These are phyloP conservation scores for Talaromyces liani DNA, from an alignment of 495 filamentous ascomycete genomes.

Conservation along the genomic window DNA sequence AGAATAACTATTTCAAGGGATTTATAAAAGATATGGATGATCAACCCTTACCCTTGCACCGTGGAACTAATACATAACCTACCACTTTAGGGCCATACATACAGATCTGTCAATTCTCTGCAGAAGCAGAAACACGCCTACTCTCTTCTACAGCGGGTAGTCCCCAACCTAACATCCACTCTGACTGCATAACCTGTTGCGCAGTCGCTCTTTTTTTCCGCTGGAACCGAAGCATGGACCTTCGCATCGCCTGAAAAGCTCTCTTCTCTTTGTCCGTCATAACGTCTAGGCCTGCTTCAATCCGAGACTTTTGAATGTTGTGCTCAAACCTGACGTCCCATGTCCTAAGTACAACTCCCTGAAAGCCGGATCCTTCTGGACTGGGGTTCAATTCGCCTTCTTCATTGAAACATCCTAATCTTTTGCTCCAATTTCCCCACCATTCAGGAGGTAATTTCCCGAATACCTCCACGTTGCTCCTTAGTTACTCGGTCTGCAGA, in stretches of 20 bases:
- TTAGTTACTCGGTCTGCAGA: constrained; percentile 18
- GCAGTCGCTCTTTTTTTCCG: constrained; percentile 12
- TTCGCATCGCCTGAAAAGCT: constrained; percentile 13
- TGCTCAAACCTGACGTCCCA: constrained; percentile 11
- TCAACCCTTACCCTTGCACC: neutral
- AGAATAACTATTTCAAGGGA: no score
- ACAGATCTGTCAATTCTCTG: neutral
- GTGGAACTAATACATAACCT: no score
- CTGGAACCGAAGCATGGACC: constrained; percentile 12
- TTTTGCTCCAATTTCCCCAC: constrained; percentile 19
- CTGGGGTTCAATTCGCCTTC: constrained; percentile 1
- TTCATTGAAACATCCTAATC: constrained; percentile 10
- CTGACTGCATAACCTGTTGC: constrained; percentile 10
- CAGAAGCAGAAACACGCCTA: neutral
- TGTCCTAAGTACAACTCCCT: neutral
- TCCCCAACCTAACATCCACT: constrained; percentile 17
- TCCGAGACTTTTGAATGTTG: constrained; percentile 13
- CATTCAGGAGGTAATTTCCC: constrained; percentile 23
- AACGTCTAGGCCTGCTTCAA: constrained; percentile 35
- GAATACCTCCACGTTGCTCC: constrained; percentile 18
- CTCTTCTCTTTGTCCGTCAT: constrained; percentile 36
- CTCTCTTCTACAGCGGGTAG: neutral
- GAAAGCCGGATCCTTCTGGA: neutral
- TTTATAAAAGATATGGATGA: no score
- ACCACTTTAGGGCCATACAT: neutral